phyloP scores from a whole-genome alignment of 2,329 filamentous ascomycete genomes.

The Neodidymelliopsis sp. region DNA sequence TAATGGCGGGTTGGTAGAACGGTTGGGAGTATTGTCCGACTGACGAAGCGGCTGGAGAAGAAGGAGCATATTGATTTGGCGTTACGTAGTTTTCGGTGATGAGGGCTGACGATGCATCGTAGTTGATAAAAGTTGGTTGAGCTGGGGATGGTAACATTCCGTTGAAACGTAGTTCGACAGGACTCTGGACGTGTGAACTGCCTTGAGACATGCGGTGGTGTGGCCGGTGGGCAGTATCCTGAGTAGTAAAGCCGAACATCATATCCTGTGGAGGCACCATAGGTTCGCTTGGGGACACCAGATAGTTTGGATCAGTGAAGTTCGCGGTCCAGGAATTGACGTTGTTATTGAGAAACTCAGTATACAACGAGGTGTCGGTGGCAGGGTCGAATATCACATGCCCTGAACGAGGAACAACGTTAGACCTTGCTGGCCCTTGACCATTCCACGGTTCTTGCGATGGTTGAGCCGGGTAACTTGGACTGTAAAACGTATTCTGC shows the following conservation, averaged over 20 bases:
- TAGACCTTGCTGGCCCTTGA: slow-evolving; percentile 38
- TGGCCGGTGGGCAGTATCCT: slow-evolving; percentile 23
- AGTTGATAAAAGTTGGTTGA: slow-evolving; percentile 38
- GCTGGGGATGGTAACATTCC: slow-evolving; percentile 36
- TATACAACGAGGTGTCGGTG: slow-evolving; percentile 36
- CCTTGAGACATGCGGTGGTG: slow-evolving; percentile 21
- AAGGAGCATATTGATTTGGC: slow-evolving; percentile 22
- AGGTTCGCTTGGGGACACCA: slow-evolving; percentile 41
- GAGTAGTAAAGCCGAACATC: slow-evolving; percentile 26
- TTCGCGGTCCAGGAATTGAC: slow-evolving; percentile 37
- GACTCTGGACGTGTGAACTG: slow-evolving; percentile 25
- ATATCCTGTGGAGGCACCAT: slow-evolving; percentile 32
- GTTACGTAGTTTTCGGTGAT: slow-evolving; percentile 38
- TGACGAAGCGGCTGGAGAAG: slow-evolving; percentile 35
- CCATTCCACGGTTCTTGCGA: slow-evolving; percentile 43
- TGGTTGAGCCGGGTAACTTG: slow-evolving; percentile 27
- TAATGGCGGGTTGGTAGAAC: slow-evolving; percentile 32
- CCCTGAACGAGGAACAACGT: slow-evolving; percentile 37
- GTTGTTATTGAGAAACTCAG: slow-evolving; percentile 25
- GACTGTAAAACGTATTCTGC: slow-evolving; percentile 28
- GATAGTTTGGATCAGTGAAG: slow-evolving; percentile 35
- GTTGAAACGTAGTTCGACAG: slow-evolving; percentile 33
- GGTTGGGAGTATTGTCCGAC: slow-evolving; percentile 26
- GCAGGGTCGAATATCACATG: slow-evolving; percentile 41
- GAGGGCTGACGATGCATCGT: slow-evolving; percentile 31